Evolutionary conservation across 2,329 filamentous ascomycete genomes (phyloP).

Genomic region (Epicoccum nigrum): DNA sequence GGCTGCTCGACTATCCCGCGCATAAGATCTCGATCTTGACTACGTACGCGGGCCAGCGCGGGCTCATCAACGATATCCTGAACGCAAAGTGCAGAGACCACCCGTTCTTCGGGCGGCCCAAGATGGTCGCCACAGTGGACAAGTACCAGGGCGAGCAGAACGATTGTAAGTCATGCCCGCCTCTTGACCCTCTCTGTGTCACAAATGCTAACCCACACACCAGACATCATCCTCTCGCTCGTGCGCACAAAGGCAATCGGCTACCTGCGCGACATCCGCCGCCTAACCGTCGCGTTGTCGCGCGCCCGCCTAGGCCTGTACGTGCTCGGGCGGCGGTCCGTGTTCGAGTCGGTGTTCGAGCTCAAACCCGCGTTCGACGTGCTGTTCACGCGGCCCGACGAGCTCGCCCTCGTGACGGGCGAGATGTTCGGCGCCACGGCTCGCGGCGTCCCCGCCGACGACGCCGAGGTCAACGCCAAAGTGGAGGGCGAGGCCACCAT

Average conservation of each 20-base stretch:
- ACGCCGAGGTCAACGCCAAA: constrained; percentile 44
- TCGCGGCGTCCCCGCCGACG: constrained; percentile 47
- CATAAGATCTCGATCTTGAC: constrained; percentile 84
- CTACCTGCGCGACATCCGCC: constrained; percentile 90
- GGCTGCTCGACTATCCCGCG: constrained; percentile 88
- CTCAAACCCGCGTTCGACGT: constrained; percentile 84
- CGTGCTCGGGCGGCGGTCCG: constrained; percentile 82
- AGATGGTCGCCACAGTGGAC: constrained; percentile 91
- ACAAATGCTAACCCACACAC: constrained; percentile 9
- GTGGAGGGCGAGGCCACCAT: constrained; percentile 68
- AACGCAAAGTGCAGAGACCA: constrained; percentile 82
- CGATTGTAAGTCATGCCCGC: constrained; percentile 75
- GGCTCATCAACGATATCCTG: constrained; percentile 86
- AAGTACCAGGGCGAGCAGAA: constrained; percentile 99
- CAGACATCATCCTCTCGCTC: constrained; percentile 91
- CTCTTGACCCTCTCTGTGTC: neutral
- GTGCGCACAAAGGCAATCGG: constrained; percentile 87
- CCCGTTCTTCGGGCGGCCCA: constrained; percentile 84
- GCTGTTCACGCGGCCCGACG: constrained; percentile 77
- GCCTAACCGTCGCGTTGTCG: constrained; percentile 92
- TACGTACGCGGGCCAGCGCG: constrained; percentile 90
- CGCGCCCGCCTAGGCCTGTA: constrained; percentile 91
- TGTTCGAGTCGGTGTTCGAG: constrained; percentile 90
- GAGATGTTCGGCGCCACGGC: constrained; percentile 78
- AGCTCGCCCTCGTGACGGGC: constrained; percentile 78